A percentile compares a stretch with the other conserved stretches of the same genome.
These are phyloP conservation scores for Gillenia trifoliata DNA, from an alignment of 306 rosid genomes.

Conservation along the genomic window DNA sequence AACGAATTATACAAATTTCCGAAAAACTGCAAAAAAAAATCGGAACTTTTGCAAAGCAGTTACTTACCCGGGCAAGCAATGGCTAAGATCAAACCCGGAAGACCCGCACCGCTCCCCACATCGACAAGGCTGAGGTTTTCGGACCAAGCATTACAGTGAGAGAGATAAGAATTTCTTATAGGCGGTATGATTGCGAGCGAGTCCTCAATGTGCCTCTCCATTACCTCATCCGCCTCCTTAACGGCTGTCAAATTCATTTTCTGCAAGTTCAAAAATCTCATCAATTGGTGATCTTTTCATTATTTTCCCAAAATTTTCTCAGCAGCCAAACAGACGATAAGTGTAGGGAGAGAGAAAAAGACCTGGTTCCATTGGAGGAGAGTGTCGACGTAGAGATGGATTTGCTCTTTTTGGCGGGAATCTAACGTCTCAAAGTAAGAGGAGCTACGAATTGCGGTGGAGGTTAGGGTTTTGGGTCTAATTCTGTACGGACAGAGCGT, in stretches of 20 bases:
- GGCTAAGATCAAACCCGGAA: constrained; percentile 83
- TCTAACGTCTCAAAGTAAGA: constrained; percentile 45
- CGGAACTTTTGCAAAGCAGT: neutral
- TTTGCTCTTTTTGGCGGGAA: constrained; percentile 62
- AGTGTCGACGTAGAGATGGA: constrained; percentile 65
- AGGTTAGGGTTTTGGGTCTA: constrained; percentile 20
- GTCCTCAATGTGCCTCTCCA: constrained; percentile 93
- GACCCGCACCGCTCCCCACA: constrained; percentile 92
- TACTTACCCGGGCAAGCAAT: constrained; percentile 80
- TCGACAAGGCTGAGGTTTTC: constrained; percentile 53
- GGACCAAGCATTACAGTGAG: constrained; percentile 26
- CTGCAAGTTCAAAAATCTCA: constrained; percentile 27
- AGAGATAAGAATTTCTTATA: constrained; percentile 38
- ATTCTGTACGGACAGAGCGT: constrained; percentile 26
- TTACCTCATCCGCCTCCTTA: constrained; percentile 54
- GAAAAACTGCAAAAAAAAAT: neutral
- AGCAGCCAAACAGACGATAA: constrained; percentile 2
- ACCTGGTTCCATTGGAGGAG: constrained; percentile 96
- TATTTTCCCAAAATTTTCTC: constrained; percentile 2
- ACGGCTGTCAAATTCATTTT: constrained; percentile 84
- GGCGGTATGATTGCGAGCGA: constrained; percentile 78
- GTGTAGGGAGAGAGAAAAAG: neutral
- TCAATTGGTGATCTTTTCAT: neutral
- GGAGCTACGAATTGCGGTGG: constrained; percentile 3
- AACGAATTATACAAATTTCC: neutral